Percentiles rank a stretch among this genome's conserved stretches.
Evolutionary conservation across 768 basidiomycete species (phyloP).

Genomic region (Kwoniella bestiolae): DNA sequence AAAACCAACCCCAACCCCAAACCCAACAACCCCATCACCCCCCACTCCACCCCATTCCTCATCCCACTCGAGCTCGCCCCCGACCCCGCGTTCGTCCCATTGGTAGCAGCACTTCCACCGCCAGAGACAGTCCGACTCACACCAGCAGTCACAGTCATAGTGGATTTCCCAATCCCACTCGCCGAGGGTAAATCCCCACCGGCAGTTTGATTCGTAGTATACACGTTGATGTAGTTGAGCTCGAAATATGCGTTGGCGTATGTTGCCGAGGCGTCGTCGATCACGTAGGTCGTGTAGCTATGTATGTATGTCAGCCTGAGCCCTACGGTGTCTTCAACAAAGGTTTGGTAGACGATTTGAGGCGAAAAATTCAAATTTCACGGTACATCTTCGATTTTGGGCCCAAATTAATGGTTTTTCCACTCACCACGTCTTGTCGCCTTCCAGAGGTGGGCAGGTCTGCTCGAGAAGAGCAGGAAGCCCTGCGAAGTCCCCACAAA

Average conservation of each 20-base stretch:
- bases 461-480: conserved; percentile 61
- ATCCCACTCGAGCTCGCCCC: not conserved
- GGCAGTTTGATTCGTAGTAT: conserved; percentile 20
- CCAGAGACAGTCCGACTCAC: not conserved
- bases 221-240: conserved; percentile 68
- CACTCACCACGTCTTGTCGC: conserved; percentile 61
- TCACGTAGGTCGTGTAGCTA: conserved; percentile 71
- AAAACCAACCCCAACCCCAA: not conserved
- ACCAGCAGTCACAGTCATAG: conserved; percentile 14
- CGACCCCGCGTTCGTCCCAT: not conserved
- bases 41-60: not conserved
- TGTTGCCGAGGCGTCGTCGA: conserved; percentile 50
- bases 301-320: not conserved
- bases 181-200: not conserved
- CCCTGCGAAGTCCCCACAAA: conserved; percentile 66
- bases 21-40: not conserved
- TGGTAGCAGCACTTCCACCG: not conserved
- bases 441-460: conserved; percentile 53
- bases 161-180: not conserved
- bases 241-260: conserved; percentile 63
- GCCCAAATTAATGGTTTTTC: not conserved
- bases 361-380: not conserved
- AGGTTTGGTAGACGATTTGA: too few relatives aligned
- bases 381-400: too few relatives aligned
- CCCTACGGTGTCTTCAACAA: too few relatives aligned